These are phyloP conservation scores for Xylariomycetidae sp. DNA, from an alignment of 2,329 filamentous ascomycete genomes.

Conservation along the genomic window DNA sequence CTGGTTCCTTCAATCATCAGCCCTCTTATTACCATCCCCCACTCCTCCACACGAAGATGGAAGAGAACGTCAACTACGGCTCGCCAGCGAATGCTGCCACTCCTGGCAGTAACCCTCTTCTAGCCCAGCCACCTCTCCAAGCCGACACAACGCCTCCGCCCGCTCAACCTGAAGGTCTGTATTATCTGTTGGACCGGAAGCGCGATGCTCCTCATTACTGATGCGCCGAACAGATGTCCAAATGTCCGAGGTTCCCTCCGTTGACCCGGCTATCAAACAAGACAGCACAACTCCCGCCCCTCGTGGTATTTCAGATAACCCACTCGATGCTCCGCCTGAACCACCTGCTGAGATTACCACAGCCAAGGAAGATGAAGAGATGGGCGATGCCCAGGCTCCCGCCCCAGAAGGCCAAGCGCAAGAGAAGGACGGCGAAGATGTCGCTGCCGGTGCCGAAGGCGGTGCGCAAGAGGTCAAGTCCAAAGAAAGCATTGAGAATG, in stretches of 20 bases:
- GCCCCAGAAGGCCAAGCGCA: slow-evolving; percentile 41
- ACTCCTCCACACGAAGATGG: slow-evolving; percentile 41
- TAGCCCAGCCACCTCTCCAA: slow-evolving; percentile 51
- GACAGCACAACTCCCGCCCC: slow-evolving; percentile 57
- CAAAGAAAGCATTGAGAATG: slow-evolving; percentile 77
- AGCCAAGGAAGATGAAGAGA: slow-evolving; percentile 70
- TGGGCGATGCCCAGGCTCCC: slow-evolving; percentile 62
- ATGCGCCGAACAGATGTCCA: slow-evolving; percentile 49
- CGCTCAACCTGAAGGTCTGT: slow-evolving; percentile 43
- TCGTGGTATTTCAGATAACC: slow-evolving; percentile 52
- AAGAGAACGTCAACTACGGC: slow-evolving; percentile 52
- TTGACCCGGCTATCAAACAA: slow-evolving; percentile 52
- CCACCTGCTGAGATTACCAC: slow-evolving; percentile 58
- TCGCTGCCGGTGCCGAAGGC: slow-evolving; percentile 39
- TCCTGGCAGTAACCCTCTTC: slow-evolving; percentile 51
- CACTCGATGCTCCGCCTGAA: slow-evolving; percentile 64
- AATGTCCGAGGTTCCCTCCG: slow-evolving; percentile 51
- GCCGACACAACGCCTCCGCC: slow-evolving; percentile 33
- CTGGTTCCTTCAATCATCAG: slow-evolving; percentile 4
- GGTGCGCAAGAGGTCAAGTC: slow-evolving; percentile 58
- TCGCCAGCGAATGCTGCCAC: slow-evolving; percentile 54
- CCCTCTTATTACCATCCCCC: slow-evolving; percentile 15
- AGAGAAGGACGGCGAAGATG: slow-evolving; percentile 39
- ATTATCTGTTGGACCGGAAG: background rate
- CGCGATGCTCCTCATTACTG: slow-evolving; percentile 6